These are phyloP conservation scores for Spergularia azorica DNA, from an alignment of 179 eudicot genomes.

Conservation along the genomic window DNA sequence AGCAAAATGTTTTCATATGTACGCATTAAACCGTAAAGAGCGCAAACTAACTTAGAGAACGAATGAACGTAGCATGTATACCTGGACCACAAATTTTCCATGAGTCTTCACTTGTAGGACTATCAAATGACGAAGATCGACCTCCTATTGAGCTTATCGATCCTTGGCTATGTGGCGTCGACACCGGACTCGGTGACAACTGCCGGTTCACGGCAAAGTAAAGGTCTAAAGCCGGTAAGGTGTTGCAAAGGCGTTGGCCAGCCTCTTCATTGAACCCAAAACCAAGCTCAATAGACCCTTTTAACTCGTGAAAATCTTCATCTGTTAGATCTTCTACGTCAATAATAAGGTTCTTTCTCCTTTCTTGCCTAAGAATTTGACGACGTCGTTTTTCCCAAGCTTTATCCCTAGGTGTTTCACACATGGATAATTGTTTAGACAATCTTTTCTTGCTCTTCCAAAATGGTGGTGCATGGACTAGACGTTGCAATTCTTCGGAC, in stretches of 20 bases:
- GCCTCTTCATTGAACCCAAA: constrained; percentile 81
- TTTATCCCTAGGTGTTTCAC: constrained; percentile 56
- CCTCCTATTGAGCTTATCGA: constrained; percentile 27
- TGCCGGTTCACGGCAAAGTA: constrained; percentile 80
- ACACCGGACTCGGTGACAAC: constrained; percentile 50
- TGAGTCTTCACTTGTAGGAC: constrained; percentile 60
- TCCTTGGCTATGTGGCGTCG: constrained; percentile 48
- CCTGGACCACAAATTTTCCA: constrained; percentile 89
- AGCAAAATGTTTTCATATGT: too few relatives aligned
- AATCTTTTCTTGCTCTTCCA: constrained; percentile 50
- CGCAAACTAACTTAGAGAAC: too few relatives aligned
- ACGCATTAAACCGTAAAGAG: too few relatives aligned
- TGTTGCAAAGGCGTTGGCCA: constrained; percentile 59
- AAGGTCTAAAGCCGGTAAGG: constrained; percentile 76
- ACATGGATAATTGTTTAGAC: constrained; percentile 70
- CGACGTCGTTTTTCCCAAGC: constrained; percentile 86
- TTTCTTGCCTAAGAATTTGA: constrained; percentile 54
- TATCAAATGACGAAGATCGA: constrained; percentile 45
- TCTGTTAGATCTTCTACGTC: constrained; percentile 53
- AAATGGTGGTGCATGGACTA: constrained; percentile 57
- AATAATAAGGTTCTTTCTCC: constrained; percentile 32
- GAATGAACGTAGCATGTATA: constrained; percentile 9
- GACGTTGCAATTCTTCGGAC: constrained; percentile 51
- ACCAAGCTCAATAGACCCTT: constrained; percentile 77
- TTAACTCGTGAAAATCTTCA: constrained; percentile 72